Conservation (phyloP, 306 rosid species). For the Cucumis sativus region DNA sequence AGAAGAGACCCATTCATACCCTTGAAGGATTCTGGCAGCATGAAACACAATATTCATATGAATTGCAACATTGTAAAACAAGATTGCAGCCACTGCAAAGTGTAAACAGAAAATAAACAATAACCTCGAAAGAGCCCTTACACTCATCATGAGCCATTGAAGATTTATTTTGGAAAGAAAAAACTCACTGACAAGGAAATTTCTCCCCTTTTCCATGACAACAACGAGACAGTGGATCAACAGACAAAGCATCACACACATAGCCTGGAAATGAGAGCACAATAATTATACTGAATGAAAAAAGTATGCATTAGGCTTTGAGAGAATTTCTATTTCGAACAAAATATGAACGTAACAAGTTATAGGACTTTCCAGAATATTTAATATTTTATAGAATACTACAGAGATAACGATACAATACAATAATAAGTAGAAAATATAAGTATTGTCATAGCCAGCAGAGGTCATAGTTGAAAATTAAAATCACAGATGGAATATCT, state of each 20-base stretch:
- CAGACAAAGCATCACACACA: conserved; percentile 50
- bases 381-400: neutral
- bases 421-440: neutral
- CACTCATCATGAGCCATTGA: conserved; percentile 7
- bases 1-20: conserved; percentile 30
- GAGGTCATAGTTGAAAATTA: neutral
- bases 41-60: conserved; percentile 89
- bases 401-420: neutral
- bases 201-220: conserved; percentile 55
- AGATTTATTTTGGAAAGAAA: conserved; percentile 14
- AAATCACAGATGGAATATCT: neutral
- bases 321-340: neutral
- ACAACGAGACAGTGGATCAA: conserved; percentile 57
- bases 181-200: conserved; percentile 96
- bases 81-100: conserved; percentile 68
- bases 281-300: neutral
- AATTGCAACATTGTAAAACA: conserved; percentile 74
- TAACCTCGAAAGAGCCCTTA: neutral
- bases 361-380: neutral
- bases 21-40: conserved; percentile 73
- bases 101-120: conserved; percentile 17
- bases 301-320: neutral
- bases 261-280: conserved; percentile 39
- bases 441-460: neutral
- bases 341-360: neutral